Evolutionary conservation across 331 rosid species (phyloP).

Genomic region (Malus hybrid): DNA sequence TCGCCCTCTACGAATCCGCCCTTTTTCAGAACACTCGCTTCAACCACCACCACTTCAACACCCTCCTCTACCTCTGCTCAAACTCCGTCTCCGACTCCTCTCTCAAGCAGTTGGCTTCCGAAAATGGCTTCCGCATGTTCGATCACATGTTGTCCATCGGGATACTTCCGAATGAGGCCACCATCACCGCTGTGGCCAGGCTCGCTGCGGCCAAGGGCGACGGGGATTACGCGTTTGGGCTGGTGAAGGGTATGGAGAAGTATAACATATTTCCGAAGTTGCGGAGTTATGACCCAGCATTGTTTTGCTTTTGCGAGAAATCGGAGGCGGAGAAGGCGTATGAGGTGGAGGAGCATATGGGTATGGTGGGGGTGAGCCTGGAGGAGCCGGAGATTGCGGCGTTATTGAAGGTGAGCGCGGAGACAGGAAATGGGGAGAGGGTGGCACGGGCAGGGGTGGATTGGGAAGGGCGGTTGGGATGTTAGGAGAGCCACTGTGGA

Average conservation of each 20-base stretch:
- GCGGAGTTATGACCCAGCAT: constrained; percentile 61
- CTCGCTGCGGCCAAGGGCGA: constrained; percentile 66
- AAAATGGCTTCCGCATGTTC: no score
- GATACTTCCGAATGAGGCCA: constrained; percentile 65
- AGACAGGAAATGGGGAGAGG: constrained; percentile 41
- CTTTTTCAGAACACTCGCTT: constrained; percentile 29
- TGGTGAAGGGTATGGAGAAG: constrained; percentile 44
- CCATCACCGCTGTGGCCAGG: constrained; percentile 60
- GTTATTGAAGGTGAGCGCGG: constrained; percentile 51
- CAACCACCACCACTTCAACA: constrained; percentile 58
- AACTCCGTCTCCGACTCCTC: constrained; percentile 41
- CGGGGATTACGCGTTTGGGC: constrained; percentile 43
- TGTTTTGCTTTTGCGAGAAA: constrained; percentile 56
- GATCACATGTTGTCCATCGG: constrained; percentile 38
- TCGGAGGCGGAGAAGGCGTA: constrained; percentile 65
- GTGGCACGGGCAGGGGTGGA: constrained; percentile 87
- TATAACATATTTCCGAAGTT: constrained; percentile 44
- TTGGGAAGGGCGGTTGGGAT: constrained; percentile 78
- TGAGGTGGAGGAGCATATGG: constrained; percentile 67
- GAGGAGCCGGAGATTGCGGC: constrained; percentile 73
- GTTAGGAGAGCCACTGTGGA: constrained; percentile 36
- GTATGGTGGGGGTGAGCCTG: constrained; percentile 27
- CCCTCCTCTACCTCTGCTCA: constrained; percentile 84
- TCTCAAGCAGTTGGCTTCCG: constrained; percentile 45
- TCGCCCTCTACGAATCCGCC: constrained; percentile 48